Base-by-base conservation (phyloP, 176 grass and related monocot genomes). In the Microstegium vimineum region DNA sequence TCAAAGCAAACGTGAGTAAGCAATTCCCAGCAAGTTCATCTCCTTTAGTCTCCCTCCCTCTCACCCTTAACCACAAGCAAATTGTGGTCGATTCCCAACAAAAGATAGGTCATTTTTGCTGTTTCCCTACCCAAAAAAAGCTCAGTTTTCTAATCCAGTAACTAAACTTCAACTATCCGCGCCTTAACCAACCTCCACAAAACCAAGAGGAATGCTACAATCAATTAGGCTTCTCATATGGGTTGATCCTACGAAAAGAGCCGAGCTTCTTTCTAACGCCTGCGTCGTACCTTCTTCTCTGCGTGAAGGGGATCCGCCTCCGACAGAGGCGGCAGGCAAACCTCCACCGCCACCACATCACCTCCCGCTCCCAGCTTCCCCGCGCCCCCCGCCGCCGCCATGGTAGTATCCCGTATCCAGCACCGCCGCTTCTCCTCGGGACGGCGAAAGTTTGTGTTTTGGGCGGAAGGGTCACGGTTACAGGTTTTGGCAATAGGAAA, bases 241-340 rank as follows among this genome's bases (percentile, higher is more conserved):
- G 20, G 34, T 15, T 5, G 34, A 40, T 18, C 36, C 35, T 16
- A 38, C 34, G 34, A 28, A 77, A 77, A 78, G 38, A n/a, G 28
- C 11, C 18, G 37, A 62, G 66, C 22, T 43, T 56, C 49, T 62
- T 37, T 87, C 25, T 71, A 27, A 26, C 61, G 40, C 63, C 25
- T 10, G 27, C 9, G 17, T 23, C 6, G 11, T 86, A 97, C 94
- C 90, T 89, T 92, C 86, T 94, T 97, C 43, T 91, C 88, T 34
- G 59, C 59, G 37, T 77, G 76, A n/a, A 92, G 82, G 51, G 79
- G 86, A 15, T 94, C 90, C 2, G 85, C 85, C 73, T 86, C 56
- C 1, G 88, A 80, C 40, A 77, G 83, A 78, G 81, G 18, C 2
- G 90, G 92, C 63, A 97, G 80, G 42, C 49, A 47, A 27, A 92